A percentile compares a stretch with the other conserved stretches of the same genome.
Evolutionary conservation across 352 stramenopile genomes (phyloP).

Genomic region (Phytopythium delawarense): DNA sequence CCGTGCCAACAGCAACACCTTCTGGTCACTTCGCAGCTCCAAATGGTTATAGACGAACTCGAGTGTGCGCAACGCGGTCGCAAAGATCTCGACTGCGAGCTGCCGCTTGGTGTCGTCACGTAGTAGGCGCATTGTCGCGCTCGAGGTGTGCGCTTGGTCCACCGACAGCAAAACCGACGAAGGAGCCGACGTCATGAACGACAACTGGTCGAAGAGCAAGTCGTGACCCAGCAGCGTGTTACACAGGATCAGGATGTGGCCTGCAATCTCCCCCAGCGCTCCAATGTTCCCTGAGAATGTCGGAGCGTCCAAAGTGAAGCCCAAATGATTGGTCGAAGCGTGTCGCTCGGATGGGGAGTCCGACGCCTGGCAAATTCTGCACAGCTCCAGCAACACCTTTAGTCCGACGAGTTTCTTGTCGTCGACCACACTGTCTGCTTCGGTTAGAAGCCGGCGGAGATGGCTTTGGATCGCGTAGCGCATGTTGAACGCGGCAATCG

Average conservation of each 20-base stretch:
- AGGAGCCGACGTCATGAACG: not conserved
- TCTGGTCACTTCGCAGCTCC: conserved; percentile 57
- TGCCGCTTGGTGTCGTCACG: conserved; percentile 44
- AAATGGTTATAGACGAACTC: conserved; percentile 42
- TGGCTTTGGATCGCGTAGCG: conserved; percentile 64
- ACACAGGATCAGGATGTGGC: conserved; percentile 65
- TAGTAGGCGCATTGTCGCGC: conserved; percentile 6
- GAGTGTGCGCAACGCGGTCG: conserved; percentile 31
- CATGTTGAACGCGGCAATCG: conserved; percentile 71
- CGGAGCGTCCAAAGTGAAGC: conserved; percentile 31
- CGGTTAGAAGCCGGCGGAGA: conserved; percentile 45
- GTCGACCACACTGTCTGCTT: conserved; percentile 61
- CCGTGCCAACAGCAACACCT: conserved; percentile 49
- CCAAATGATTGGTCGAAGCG: not conserved
- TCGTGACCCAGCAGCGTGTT: conserved; percentile 61
- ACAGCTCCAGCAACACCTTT: conserved; percentile 33
- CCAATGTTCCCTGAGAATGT: conserved; percentile 20
- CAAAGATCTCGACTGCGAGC: conserved; percentile 52
- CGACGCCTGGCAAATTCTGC: not conserved
- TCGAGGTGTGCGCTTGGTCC: not conserved
- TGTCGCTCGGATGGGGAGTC: not conserved
- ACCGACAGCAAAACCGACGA: not conserved
- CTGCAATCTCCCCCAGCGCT: conserved; percentile 53
- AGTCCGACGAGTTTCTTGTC: conserved; percentile 72
- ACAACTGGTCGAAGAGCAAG: conserved; percentile 23